phyloP scores from a whole-genome alignment of 495 filamentous ascomycete genomes.

The Penicillium coprophilum region DNA sequence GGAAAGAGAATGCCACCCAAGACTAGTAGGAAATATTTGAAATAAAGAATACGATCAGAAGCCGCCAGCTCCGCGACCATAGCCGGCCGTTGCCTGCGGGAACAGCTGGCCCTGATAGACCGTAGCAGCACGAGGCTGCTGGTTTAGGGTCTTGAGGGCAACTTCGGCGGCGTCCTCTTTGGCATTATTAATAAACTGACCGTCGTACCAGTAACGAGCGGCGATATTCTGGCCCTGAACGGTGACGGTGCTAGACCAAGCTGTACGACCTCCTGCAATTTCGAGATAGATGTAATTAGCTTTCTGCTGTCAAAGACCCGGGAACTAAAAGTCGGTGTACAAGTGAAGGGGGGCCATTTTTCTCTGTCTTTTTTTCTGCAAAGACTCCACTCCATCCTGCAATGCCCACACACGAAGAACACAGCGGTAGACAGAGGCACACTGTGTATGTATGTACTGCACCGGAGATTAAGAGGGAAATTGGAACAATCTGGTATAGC shows the following conservation, averaged over 20 bases:
- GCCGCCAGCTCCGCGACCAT: conserved; percentile 22
- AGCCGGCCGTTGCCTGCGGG: conserved; percentile 15
- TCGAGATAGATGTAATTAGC: conserved; percentile 23
- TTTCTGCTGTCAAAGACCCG: conserved; percentile 27
- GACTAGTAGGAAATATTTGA: conserved; percentile 24
- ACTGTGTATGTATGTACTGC: background rate
- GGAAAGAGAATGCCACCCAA: conserved; percentile 30
- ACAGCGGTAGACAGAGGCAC: conserved; percentile 9
- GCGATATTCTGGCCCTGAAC: conserved; percentile 54
- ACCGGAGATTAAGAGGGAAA: conserved; percentile 3
- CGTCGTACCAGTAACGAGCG: conserved; percentile 91
- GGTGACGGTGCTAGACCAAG: conserved; percentile 77
- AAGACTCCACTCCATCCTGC: conserved; percentile 30
- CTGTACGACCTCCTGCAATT: conserved; percentile 76
- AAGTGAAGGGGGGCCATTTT: conserved; percentile 11
- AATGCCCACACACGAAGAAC: conserved; percentile 26
- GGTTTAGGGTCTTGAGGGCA: conserved; percentile 51
- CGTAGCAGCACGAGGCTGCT: conserved; percentile 25
- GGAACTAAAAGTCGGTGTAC: conserved; percentile 45
- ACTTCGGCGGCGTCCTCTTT: conserved; percentile 87
- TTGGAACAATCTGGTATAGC: conserved; percentile 2
- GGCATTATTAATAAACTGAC: conserved; percentile 79
- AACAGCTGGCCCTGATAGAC: conserved; percentile 31
- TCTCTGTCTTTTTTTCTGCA: conserved; percentile 21
- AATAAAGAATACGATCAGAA: conserved; percentile 14